Conservation (phyloP, 352 stramenopile genomes). For the Phytophthora pinifolia region DNA sequence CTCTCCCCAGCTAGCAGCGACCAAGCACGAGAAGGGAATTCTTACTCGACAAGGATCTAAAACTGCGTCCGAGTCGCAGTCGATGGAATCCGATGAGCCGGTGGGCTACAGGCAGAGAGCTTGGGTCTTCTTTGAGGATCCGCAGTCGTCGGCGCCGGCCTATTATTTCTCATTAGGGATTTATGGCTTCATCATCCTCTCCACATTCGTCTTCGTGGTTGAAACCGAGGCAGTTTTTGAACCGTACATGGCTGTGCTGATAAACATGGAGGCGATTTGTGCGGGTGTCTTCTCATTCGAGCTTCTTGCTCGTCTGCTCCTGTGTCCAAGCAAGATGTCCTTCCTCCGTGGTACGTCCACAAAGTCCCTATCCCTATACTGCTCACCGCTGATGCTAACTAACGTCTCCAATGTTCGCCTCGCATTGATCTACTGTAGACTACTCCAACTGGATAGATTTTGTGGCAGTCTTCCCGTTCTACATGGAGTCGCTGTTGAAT, state of each 20-base stretch:
- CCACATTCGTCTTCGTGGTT: slow-evolving; percentile 66
- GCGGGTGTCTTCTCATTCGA: slow-evolving; percentile 64
- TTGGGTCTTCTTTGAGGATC: slow-evolving; percentile 72
- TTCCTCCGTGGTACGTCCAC: slow-evolving; percentile 53
- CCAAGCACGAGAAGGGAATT: slow-evolving; percentile 1
- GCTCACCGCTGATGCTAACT: neutral
- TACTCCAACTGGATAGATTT: slow-evolving; percentile 85
- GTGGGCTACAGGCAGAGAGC: slow-evolving; percentile 19
- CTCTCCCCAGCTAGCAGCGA: neutral
- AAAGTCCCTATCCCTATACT: neutral
- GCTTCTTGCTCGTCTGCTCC: slow-evolving; percentile 48
- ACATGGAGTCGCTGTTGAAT: slow-evolving; percentile 70
- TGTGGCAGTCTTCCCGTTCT: slow-evolving; percentile 82
- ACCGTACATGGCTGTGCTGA: slow-evolving; percentile 34
- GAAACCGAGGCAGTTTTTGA: slow-evolving; percentile 59
- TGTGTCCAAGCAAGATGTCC: slow-evolving; percentile 41
- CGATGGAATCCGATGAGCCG: slow-evolving; percentile 10
- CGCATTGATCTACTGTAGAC: slow-evolving; percentile 29
- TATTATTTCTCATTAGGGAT: slow-evolving; percentile 66
- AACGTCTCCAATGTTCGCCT: neutral
- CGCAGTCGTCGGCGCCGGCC: slow-evolving; percentile 55
- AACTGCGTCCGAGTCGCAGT: slow-evolving; percentile 1
- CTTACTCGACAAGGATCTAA: slow-evolving; percentile 19
- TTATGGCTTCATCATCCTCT: slow-evolving; percentile 67
- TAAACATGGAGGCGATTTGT: slow-evolving; percentile 48